Evolutionary conservation across 306 rosid genomes (phyloP), one percentile per base, ranked within the genome.

Genomic region (Inga leiocalycina): DNA sequence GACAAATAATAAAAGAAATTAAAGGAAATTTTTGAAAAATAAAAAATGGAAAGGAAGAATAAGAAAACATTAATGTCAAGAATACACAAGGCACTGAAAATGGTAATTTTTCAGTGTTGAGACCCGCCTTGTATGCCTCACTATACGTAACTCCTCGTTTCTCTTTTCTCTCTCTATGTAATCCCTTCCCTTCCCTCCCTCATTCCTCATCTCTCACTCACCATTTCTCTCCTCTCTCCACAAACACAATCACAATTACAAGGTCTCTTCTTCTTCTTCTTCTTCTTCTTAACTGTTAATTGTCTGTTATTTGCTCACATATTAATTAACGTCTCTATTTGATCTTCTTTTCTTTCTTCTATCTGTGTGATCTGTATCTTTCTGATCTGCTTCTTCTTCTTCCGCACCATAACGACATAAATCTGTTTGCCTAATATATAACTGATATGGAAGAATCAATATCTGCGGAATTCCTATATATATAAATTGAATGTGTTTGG

Each of bases 211-310:
- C 4, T 6, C 46, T 2, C 27, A 15, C 46, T 15, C 24, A 0
- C 22, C 71, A 32, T 66, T 66, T 66, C 71, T 66, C 66, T 22
- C 22, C 34, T 59, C 64, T 57, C 34, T 22, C 71, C 1, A 16
- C 24, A 67, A 66, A 5, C 43, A 39, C 43, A 37, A 37, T 37
- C 41, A 5, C 41, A 37, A 37, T 37, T 1, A 16, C 24, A 67
- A 66, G 72, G 72, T 67, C 72, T 17, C 22, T 67, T 67, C 72
- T 66, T 16, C 67, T 61, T 61, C 67, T 61, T 61, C 67, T 57
- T 57, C 30, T n/a, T 52, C 56, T 14, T 27, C 30, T 27, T 54
- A 7, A 6, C 27, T 20, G 11, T 56, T 17, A 6, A 19, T 56
- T 19, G 22, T 37, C 41, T 37, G 41, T 48, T 3, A 48, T 48